phyloP scores from a whole-genome alignment of 2,329 filamentous ascomycete genomes.

The Emergomyces pasteurianus region DNA sequence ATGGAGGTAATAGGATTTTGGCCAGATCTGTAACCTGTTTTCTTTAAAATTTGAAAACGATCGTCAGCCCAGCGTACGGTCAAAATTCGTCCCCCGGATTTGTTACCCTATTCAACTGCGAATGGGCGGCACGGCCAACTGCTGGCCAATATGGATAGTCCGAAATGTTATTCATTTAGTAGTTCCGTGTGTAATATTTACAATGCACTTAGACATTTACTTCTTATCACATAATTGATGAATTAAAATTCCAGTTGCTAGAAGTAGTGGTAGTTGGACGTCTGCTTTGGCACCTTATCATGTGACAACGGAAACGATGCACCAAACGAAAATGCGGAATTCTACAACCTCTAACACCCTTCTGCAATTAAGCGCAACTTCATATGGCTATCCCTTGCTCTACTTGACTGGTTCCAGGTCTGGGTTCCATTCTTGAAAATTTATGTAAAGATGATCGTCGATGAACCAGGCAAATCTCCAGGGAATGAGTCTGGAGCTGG shows the following conservation, averaged over 20 bases:
- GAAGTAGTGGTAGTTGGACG: too few species aligned
- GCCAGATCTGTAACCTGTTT: neutral
- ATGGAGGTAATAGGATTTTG: neutral
- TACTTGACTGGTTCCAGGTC: neutral
- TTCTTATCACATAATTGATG: neutral
- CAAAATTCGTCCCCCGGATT: neutral
- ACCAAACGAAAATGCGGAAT: neutral
- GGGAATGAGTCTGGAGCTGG: conserved; percentile 34
- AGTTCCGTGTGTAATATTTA: neutral
- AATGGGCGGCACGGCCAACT: neutral
- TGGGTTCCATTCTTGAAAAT: neutral
- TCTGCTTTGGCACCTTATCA: too few species aligned
- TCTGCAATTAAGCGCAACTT: neutral
- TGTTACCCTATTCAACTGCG: too few species aligned
- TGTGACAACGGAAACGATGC: too few species aligned
- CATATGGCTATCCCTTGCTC: neutral
- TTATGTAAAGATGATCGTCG: neutral
- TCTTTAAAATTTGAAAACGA: neutral
- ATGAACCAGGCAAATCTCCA: neutral
- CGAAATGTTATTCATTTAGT: neutral
- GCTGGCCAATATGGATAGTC: neutral
- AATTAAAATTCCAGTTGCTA: neutral
- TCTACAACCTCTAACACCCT: too few species aligned
- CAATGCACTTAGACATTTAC: neutral
- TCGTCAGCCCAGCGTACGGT: neutral